Conservation (phyloP, 1,284 basidiomycete genomes). For the Marasmius sp. region DNA sequence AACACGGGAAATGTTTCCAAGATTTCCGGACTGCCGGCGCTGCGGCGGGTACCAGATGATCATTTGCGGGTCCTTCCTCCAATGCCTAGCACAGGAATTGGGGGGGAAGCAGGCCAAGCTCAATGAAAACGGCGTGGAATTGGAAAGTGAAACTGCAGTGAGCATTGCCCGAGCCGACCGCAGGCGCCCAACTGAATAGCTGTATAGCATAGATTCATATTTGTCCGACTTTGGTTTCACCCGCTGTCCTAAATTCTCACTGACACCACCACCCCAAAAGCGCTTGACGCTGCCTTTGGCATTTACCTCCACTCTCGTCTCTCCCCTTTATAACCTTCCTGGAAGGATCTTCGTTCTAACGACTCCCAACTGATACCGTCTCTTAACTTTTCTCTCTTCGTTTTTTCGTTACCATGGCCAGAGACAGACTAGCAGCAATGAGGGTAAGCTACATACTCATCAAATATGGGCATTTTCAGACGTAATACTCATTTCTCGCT, state of each 20-base stretch:
- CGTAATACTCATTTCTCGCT: background rate
- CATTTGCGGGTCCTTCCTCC: too few relatives aligned
- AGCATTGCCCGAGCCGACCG: background rate
- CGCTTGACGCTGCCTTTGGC: background rate
- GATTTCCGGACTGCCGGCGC: too few relatives aligned
- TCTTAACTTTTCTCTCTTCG: background rate
- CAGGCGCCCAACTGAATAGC: background rate
- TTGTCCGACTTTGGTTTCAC: background rate
- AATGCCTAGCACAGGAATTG: too few relatives aligned
- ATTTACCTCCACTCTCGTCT: background rate
- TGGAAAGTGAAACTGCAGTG: background rate
- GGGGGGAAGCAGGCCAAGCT: too few relatives aligned
- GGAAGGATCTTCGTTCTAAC: background rate
- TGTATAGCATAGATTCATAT: background rate
- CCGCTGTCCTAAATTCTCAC: background rate
- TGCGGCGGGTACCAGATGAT: too few relatives aligned
- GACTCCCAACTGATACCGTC: background rate
- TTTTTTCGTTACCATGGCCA: conserved; percentile 50
- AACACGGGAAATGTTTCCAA: too few relatives aligned
- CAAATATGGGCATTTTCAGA: background rate
- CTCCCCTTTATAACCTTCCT: background rate
- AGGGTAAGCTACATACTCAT: conserved; percentile 48
- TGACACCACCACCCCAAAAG: background rate
- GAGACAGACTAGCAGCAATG: conserved; percentile 83
- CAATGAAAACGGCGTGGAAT: background rate